Conservation (phyloP, 192 early-diverging fungal species). For the Linnemannia hyalina region DNA sequence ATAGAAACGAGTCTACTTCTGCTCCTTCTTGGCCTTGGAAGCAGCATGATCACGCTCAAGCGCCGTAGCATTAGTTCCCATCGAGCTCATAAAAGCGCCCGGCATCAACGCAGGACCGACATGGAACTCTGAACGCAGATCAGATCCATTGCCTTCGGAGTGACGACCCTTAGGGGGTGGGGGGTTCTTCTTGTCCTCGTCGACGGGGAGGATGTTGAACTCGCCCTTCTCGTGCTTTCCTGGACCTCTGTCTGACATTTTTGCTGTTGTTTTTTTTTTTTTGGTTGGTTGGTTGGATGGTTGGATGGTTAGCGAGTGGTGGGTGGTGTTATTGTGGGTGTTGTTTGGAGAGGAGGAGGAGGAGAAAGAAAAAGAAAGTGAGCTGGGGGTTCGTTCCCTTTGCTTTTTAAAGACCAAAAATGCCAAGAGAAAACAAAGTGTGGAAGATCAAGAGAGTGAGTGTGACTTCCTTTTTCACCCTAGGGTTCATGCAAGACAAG, state of each 20-base stretch:
- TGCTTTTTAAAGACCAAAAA: not conserved
- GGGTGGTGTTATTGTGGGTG: not conserved
- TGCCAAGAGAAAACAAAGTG: slow-evolving; percentile 1
- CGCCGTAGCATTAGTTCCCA: slow-evolving; percentile 43
- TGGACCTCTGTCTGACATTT: not conserved
- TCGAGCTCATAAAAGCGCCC: slow-evolving; percentile 43
- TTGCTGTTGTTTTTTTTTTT: not conserved
- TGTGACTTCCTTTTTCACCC: no score
- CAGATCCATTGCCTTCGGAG: not conserved
- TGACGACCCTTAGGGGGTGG: slow-evolving; percentile 43
- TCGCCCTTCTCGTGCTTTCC: slow-evolving; percentile 43
- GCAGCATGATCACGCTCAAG: slow-evolving; percentile 34
- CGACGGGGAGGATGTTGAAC: slow-evolving; percentile 52
- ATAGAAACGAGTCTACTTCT: not conserved
- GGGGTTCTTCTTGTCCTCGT: slow-evolving; percentile 49
- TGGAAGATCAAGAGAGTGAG: no score
- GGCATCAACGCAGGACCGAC: slow-evolving; percentile 48
- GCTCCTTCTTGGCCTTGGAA: slow-evolving; percentile 23
- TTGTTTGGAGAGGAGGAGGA: not conserved
- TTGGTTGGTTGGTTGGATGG: not conserved
- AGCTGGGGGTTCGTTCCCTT: not conserved
- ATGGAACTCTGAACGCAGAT: slow-evolving; percentile 31
- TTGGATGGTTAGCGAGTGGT: not conserved
- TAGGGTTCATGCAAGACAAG: no score
- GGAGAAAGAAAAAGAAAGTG: not conserved